Evolutionary conservation across 176 grass and related monocot genomes (phyloP).

Genomic region (Panicum miliaceum): DNA sequence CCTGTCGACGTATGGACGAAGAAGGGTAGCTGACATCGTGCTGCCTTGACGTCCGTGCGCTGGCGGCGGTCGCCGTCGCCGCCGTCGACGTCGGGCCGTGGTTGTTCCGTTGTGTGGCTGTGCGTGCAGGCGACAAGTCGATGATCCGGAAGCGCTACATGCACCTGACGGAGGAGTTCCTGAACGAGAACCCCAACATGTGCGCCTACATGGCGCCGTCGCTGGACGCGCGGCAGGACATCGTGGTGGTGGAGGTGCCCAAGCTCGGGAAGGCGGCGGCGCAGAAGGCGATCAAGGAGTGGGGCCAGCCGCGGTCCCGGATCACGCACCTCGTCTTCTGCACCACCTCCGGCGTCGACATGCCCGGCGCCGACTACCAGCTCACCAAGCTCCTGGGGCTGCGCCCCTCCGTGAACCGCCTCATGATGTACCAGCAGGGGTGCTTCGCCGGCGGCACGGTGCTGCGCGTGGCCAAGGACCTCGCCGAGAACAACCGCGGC

Average conservation of each 20-base stretch:
- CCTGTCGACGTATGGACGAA: not conserved
- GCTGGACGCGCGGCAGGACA: slow-evolving; percentile 87
- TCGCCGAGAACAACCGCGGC: slow-evolving; percentile 93
- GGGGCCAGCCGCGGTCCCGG: slow-evolving; percentile 74
- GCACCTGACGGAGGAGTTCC: slow-evolving; percentile 80
- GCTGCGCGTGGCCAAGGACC: slow-evolving; percentile 90
- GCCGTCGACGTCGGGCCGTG: not conserved
- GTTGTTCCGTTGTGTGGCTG: not conserved
- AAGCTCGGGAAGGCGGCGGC: slow-evolving; percentile 81
- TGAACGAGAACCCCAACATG: slow-evolving; percentile 69
- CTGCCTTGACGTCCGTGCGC: not conserved
- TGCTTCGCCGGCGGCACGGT: slow-evolving; percentile 95
- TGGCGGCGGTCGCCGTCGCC: not conserved
- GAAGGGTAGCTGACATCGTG: not conserved
- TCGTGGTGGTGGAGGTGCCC: slow-evolving; percentile 86
- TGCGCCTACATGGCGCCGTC: slow-evolving; percentile 92
- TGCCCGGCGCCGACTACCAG: slow-evolving; percentile 95
- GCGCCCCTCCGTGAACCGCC: slow-evolving; percentile 68
- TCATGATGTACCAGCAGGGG: slow-evolving; percentile 98
- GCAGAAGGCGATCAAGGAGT: slow-evolving; percentile 90
- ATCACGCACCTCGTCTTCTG: slow-evolving; percentile 95
- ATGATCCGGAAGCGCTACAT: slow-evolving; percentile 92
- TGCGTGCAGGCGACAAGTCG: slow-evolving; percentile 79
- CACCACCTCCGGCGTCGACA: slow-evolving; percentile 87
- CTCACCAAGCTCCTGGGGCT: slow-evolving; percentile 86